Evolutionary conservation across 2,329 filamentous ascomycete species (phyloP).

Genomic region (Paecilomyces fulvus): DNA sequence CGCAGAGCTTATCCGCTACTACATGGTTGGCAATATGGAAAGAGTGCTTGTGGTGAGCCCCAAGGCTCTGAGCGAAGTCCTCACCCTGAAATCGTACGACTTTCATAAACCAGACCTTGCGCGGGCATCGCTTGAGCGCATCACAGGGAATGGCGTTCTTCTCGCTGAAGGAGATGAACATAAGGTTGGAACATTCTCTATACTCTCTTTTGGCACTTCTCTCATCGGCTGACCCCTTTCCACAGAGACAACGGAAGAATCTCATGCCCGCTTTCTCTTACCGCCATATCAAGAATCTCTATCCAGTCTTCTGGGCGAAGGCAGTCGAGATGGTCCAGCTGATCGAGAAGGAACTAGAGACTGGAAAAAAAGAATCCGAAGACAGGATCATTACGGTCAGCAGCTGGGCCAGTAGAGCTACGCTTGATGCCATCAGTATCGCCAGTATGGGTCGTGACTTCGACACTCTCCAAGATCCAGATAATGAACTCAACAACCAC

Average conservation of each 20-base stretch:
- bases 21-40: slow-evolving; percentile 54
- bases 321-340: slow-evolving; percentile 56
- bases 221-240: slow-evolving; percentile 1
- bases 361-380: slow-evolving; percentile 25
- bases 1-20: slow-evolving; percentile 61
- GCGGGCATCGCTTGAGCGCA: slow-evolving; percentile 23
- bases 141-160: slow-evolving; percentile 43
- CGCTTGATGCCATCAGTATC: slow-evolving; percentile 67
- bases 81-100: slow-evolving; percentile 61
- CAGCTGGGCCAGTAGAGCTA: slow-evolving; percentile 57
- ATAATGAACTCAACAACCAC: slow-evolving; percentile 46
- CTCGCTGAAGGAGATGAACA: slow-evolving; percentile 89
- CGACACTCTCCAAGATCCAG: slow-evolving; percentile 52
- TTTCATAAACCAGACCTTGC: slow-evolving; percentile 56
- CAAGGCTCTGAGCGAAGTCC: slow-evolving; percentile 60
- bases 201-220: neutral
- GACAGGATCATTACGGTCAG: slow-evolving; percentile 47
- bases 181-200: slow-evolving; percentile 39
- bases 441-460: slow-evolving; percentile 67
- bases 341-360: slow-evolving; percentile 42
- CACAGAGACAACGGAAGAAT: slow-evolving; percentile 57
- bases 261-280: slow-evolving; percentile 80
- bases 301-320: slow-evolving; percentile 77
- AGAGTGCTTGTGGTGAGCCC: slow-evolving; percentile 54
- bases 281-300: slow-evolving; percentile 74